Conservation (phyloP, 1,284 basidiomycete genomes). For the Ustilago shanxiensis region DNA sequence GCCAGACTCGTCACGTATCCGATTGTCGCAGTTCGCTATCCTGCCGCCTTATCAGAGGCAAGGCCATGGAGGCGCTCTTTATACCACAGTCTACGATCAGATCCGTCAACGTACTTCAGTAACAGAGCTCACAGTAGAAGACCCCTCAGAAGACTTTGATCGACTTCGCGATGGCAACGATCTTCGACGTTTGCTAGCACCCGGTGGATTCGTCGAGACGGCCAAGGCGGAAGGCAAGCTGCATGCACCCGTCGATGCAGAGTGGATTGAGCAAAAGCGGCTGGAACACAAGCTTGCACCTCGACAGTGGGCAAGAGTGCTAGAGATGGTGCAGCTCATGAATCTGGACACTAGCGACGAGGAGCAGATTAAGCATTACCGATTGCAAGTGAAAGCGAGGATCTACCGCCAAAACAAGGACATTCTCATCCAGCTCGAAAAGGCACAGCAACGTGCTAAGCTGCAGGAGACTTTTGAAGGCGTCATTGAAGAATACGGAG, state of each 20-base stretch:
- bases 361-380: slow-evolving; percentile 77
- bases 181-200: slow-evolving; percentile 82
- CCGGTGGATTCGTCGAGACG: slow-evolving; percentile 73
- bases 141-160: slow-evolving; percentile 95
- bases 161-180: slow-evolving; percentile 94
- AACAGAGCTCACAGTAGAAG: slow-evolving; percentile 93
- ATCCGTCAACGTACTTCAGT: slow-evolving; percentile 78
- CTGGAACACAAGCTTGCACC: slow-evolving; percentile 88
- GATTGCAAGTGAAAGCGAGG: slow-evolving; percentile 81
- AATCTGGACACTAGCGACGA: slow-evolving; percentile 78
- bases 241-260: slow-evolving; percentile 80
- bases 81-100: slow-evolving; percentile 85
- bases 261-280: slow-evolving; percentile 85
- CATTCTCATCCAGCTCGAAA: slow-evolving; percentile 84
- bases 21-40: slow-evolving; percentile 89
- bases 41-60: slow-evolving; percentile 88
- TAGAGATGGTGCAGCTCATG: slow-evolving; percentile 89
- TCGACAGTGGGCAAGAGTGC: slow-evolving; percentile 90
- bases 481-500: slow-evolving; percentile 86
- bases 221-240: slow-evolving; percentile 74
- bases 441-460: slow-evolving; percentile 85
- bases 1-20: slow-evolving; percentile 45
- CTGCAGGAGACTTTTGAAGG: slow-evolving; percentile 92
- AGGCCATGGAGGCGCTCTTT: slow-evolving; percentile 81
- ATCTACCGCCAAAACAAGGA: slow-evolving; percentile 95